A percentile compares a stretch with the other conserved stretches of the same genome.
Conservation (phyloP, 805 yeast species). For the Teunomyces cretensis region DNA sequence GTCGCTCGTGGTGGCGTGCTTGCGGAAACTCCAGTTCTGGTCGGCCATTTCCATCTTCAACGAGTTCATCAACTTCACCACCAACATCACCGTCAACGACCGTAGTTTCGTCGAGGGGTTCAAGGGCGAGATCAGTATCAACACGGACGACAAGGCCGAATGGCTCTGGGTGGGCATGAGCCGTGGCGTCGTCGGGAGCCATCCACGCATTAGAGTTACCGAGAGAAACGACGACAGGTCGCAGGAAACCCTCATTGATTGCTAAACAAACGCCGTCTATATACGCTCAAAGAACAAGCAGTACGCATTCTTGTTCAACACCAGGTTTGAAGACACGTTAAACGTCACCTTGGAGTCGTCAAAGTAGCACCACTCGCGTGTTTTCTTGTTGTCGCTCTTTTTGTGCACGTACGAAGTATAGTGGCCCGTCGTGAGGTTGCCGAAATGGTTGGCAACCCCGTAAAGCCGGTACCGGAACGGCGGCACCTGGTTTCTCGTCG, state of each 20-base stretch:
- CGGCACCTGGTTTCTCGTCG: constrained; percentile 68
- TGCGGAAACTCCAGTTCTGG: constrained; percentile 84
- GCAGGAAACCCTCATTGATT: neutral
- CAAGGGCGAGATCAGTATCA: constrained; percentile 59
- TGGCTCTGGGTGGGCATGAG: constrained; percentile 72
- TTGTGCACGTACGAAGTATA: constrained; percentile 80
- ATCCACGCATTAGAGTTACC: constrained; percentile 48
- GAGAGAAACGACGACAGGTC: constrained; percentile 11
- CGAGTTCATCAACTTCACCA: constrained; percentile 77
- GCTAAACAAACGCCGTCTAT: constrained; percentile 4
- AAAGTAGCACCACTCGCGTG: constrained; percentile 73
- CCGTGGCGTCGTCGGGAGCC: constrained; percentile 54
- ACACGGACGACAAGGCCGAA: constrained; percentile 43
- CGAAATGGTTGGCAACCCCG: constrained; percentile 84
- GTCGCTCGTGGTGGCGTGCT: constrained; percentile 79
- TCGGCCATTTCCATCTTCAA: constrained; percentile 81
- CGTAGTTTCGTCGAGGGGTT: constrained; percentile 81
- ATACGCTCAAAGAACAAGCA: constrained; percentile 68
- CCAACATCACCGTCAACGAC: constrained; percentile 79
- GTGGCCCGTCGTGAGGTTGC: constrained; percentile 83
- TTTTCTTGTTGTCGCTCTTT: constrained; percentile 37
- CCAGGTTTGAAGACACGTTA: constrained; percentile 49
- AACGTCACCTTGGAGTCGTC: constrained; percentile 74
- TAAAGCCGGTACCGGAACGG: constrained; percentile 77
- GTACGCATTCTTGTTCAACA: constrained; percentile 74